Evolutionary conservation across 257 asterid genomes (phyloP), one percentile per base, ranked within the genome.

Genomic region (Henckelia pumila): DNA sequence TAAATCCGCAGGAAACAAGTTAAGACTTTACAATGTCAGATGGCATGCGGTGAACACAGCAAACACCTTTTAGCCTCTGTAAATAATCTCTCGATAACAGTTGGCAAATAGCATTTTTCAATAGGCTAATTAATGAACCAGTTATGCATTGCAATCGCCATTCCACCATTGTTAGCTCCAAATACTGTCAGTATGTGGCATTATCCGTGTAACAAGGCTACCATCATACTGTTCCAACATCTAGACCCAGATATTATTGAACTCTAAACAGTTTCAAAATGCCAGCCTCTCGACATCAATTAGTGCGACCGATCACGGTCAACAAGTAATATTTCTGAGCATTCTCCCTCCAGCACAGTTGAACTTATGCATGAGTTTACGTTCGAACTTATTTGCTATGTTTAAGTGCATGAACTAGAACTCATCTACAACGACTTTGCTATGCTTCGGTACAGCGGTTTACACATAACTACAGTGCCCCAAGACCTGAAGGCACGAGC

Each of bases 341-440:
- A 29, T 29, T 59, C 35, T 30, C 47, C 21, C 64, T 16, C 47
- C 47, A 59, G 64, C 47, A 29, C 16, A 17, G 64, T 25, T 60
- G 47, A 29, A 11, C 19, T 13, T 14, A 4, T 11, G 52, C 52
- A 40, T 14, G 52, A 40, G 52, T 40, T 40, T 40, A 40, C 14
- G 7, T 40, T 37, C 14, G n/a, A 40, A 40, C 52, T 40, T 40
- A 6, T 40, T 40, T 40, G 52, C 52, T 13, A 40, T 28, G 17
- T 37, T 10, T 40, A 40, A 40, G 19, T 11, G 52, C 19, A 40
- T 14, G n/a, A 14, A 40, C 19, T 28, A 28, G 14, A 9, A 59
- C 16, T 59, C 64, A 72, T 58, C 68, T 59, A 47, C 59, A 61
- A 33, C 53, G 32, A 59, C 66, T 65, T 72, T 11, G 5, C 17